phyloP scores from a whole-genome alignment of 345 rosid genomes.

The Populus euphratica region DNA sequence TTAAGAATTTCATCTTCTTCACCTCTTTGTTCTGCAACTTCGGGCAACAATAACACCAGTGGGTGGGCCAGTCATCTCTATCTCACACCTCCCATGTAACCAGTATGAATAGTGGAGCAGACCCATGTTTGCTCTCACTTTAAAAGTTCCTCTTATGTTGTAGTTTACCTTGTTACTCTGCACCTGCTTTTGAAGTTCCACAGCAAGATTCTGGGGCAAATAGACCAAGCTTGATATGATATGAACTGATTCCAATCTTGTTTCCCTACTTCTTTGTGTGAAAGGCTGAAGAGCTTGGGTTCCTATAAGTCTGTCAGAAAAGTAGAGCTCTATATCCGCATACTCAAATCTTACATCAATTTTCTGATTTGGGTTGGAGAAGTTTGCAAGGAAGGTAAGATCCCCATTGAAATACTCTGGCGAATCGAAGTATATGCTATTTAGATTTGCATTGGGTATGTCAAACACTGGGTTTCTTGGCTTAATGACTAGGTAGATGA shows the following conservation, averaged over 20 bases:
- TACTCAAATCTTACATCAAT: constrained; percentile 60
- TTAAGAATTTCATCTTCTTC: constrained; percentile 17
- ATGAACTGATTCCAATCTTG: constrained; percentile 51
- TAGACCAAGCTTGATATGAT: constrained; percentile 73
- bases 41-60: constrained; percentile 55
- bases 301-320: constrained; percentile 52
- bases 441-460: constrained; percentile 66
- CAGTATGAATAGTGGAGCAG: constrained; percentile 64
- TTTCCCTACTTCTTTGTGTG: constrained; percentile 48
- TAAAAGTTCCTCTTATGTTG: constrained; percentile 57
- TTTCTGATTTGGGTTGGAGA: constrained; percentile 76
- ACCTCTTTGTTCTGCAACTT: constrained; percentile 61
- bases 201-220: constrained; percentile 53
- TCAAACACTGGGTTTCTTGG: constrained; percentile 75
- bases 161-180: constrained; percentile 54
- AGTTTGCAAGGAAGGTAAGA: constrained; percentile 55
- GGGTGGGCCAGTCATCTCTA: constrained; percentile 71
- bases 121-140: constrained; percentile 68
- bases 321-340: constrained; percentile 58
- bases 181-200: constrained; percentile 70
- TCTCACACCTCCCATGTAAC: constrained; percentile 72
- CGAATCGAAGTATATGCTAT: constrained; percentile 67
- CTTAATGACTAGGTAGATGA: constrained; percentile 53
- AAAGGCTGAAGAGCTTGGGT: constrained; percentile 63
- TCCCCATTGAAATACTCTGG: constrained; percentile 80